Evolutionary conservation across 2,329 filamentous ascomycete species (phyloP).

Genomic region (Blastomyces gilchristii): DNA sequence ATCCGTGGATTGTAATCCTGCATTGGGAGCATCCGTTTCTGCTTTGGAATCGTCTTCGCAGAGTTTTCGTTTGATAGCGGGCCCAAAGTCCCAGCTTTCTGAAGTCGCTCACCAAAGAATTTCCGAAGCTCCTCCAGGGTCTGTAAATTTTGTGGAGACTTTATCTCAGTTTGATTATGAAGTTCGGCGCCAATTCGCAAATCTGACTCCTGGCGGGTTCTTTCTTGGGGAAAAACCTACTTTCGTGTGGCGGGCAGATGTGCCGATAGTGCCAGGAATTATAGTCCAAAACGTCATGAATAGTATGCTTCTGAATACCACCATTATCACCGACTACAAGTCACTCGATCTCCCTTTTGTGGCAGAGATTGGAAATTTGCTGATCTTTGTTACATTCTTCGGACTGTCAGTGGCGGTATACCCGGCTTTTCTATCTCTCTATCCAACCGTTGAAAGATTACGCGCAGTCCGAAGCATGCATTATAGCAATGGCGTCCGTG

Average conservation of each 20-base stretch:
- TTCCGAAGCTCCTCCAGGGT: background rate
- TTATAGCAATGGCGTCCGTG: slow-evolving; percentile 82
- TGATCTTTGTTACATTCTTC: slow-evolving; percentile 77
- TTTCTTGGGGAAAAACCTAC: slow-evolving; percentile 59
- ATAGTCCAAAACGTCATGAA: slow-evolving; percentile 54
- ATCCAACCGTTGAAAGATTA: slow-evolving; percentile 74
- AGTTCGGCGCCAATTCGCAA: slow-evolving; percentile 51
- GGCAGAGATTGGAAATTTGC: slow-evolving; percentile 56
- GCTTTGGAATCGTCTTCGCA: slow-evolving; percentile 11
- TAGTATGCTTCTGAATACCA: slow-evolving; percentile 53
- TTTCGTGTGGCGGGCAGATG: slow-evolving; percentile 55
- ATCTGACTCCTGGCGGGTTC: slow-evolving; percentile 64
- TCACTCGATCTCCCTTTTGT: slow-evolving; percentile 65
- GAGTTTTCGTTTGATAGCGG: background rate
- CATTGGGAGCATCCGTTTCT: background rate
- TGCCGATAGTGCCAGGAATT: slow-evolving; percentile 43
- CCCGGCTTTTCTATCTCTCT: slow-evolving; percentile 81
- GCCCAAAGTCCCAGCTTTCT: slow-evolving; percentile 10
- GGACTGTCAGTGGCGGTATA: slow-evolving; percentile 66
- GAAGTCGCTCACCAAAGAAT: background rate
- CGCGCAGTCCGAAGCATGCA: slow-evolving; percentile 71
- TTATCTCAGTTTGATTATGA: slow-evolving; percentile 58
- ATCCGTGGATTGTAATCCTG: background rate
- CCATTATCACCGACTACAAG: slow-evolving; percentile 61
- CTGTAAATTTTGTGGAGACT: slow-evolving; percentile 44